Base-by-base conservation (phyloP, 1,284 basidiomycete genomes). In the Trametes hirsuta region DNA sequence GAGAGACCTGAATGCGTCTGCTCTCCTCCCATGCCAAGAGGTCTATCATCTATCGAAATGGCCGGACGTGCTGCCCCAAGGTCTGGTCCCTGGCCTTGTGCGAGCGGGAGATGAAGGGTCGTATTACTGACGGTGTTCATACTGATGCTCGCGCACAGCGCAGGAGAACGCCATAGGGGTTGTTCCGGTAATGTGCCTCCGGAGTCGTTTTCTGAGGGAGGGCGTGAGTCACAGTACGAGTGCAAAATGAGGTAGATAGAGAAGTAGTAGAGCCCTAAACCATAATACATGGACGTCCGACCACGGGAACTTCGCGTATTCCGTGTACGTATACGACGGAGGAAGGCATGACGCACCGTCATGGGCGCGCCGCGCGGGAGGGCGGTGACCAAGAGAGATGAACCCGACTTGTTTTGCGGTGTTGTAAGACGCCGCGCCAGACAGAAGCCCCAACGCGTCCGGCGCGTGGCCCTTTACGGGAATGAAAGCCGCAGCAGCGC, bases 181-280 rank as follows among this genome's bases (percentile, higher is more conserved):
- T 48, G 39, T 35, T 46, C 58, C 37, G 46, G 48, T 24, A 58
- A 62, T 60, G 63, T 60, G 63, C 37, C 35, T 9, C 39, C 54
- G 48, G 63, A 46, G 55, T 62, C 51, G 63, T 42, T 48, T 55
- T 59, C 58, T 62, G 63, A 58, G 40, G 60, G 63, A 34, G 44
- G 55, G 41, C 63, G 60, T 60, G 63, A 59, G 60, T 62, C 24
- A 22, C 47, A 47, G 36, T 24, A 15, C 52, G 44, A 47, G 47
- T 39, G 55, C 30, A 15, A n/a, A 36, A 59, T 65, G 63, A 60
- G 63, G 63, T 65, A 65, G 62, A 45, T 2, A 50, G 18, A 18
- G 35, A 10, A 15, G 37, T 46, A 46, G 14, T 25, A 21, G 18
- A 22, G 42, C 36, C 37, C 14, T 21, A 34, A 36, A 6, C 21